Evolutionary conservation across 345 rosid species (phyloP).

Genomic region (Eucalyptus victrix): DNA sequence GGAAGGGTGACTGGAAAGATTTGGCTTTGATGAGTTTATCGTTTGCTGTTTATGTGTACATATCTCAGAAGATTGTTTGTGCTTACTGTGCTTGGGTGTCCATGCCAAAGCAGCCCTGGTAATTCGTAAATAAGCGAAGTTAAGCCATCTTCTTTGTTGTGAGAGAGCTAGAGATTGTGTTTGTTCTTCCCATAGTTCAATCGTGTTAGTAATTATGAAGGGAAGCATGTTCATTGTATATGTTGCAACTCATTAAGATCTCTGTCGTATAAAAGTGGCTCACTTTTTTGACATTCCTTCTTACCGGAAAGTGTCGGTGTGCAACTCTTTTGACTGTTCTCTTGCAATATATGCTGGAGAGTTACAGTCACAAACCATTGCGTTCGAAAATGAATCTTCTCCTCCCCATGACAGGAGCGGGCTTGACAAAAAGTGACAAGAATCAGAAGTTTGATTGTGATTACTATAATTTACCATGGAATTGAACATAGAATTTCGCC

Average conservation of each 20-base stretch:
- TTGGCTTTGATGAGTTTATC: constrained; percentile 66
- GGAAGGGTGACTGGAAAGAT: constrained; percentile 80
- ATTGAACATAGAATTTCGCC: not conserved
- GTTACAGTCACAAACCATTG: not conserved
- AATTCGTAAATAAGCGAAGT: not conserved
- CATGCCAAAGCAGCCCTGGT: constrained; percentile 56
- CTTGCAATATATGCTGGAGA: not conserved
- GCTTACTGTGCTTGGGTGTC: constrained; percentile 66
- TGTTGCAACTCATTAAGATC: not conserved
- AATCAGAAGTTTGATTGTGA: not conserved
- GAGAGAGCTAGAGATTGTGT: not conserved
- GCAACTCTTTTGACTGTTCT: not conserved
- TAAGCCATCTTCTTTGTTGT: not conserved
- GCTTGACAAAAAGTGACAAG: not conserved
- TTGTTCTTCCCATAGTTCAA: not conserved
- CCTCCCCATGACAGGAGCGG: not conserved
- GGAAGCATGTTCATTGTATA: not conserved
- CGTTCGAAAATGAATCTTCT: not conserved
- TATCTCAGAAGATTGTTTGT: constrained; percentile 67
- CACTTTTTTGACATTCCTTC: not conserved
- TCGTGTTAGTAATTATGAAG: not conserved
- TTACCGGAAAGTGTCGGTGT: not conserved
- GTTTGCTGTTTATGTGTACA: constrained; percentile 75
- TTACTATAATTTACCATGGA: not conserved
- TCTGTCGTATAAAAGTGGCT: not conserved